Evolutionary conservation across 495 filamentous ascomycete genomes (phyloP).

Genomic region (Aspergillus haitiensis): DNA sequence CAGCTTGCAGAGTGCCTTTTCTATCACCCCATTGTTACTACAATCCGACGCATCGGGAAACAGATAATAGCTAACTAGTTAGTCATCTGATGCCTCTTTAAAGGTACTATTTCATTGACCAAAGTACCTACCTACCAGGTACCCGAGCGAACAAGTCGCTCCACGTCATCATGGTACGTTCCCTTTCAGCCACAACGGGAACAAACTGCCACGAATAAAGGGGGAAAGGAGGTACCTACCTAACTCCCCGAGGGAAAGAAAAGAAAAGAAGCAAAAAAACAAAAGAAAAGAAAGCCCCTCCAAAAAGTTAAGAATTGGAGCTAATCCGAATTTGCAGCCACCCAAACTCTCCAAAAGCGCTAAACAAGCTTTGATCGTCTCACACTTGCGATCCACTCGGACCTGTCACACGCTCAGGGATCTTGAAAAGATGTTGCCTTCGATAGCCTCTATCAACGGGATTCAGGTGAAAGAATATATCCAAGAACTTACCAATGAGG

Average conservation of each 20-base stretch:
- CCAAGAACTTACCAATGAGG: conserved; percentile 63
- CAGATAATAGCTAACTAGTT: no score
- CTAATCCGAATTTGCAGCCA: conserved; percentile 41
- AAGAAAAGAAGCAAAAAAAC: neutral
- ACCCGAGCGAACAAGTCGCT: conserved; percentile 1
- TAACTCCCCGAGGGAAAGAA: neutral
- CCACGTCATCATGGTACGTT: conserved; percentile 2
- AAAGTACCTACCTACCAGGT: no score
- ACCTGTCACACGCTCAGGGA: conserved; percentile 73
- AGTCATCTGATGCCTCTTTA: no score
- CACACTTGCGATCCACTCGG: conserved; percentile 61
- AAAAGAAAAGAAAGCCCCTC: neutral
- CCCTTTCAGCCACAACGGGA: no score
- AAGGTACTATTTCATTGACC: no score
- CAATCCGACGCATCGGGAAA: no score
- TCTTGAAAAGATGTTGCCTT: conserved; percentile 67
- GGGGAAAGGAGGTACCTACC: neutral
- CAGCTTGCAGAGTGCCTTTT: no score
- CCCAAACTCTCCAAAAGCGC: conserved; percentile 62
- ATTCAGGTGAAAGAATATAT: conserved; percentile 73
- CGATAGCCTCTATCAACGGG: conserved; percentile 64
- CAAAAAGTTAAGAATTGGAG: neutral
- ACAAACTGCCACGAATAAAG: neutral
- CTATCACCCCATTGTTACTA: no score
- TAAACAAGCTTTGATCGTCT: conserved; percentile 63